These are phyloP conservation scores for Malassezia nana DNA, from an alignment of 1,284 basidiomycete species.

Conservation along the genomic window DNA sequence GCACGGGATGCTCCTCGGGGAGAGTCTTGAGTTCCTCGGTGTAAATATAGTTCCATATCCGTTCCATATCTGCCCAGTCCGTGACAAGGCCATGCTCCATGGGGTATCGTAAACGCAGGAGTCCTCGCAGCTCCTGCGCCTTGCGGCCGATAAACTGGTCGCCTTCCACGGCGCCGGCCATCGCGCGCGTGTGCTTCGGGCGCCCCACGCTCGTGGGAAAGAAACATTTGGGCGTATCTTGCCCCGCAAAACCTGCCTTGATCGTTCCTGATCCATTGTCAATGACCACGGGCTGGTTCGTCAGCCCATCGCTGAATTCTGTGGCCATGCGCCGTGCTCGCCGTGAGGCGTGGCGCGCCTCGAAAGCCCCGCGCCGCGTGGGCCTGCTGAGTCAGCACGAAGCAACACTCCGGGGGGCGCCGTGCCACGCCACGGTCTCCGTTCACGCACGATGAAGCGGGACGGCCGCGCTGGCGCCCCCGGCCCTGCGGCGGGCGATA, in stretches of 20 bases:
- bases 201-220: constrained; percentile 44
- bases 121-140: constrained; percentile 44
- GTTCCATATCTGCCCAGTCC: constrained; percentile 48
- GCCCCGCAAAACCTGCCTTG: constrained; percentile 47
- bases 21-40: constrained; percentile 43
- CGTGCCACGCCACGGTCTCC: not conserved
- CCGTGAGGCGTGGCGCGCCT: not conserved
- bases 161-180: constrained; percentile 48
- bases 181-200: constrained; percentile 43
- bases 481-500: not conserved
- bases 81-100: constrained; percentile 48
- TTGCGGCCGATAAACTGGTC: constrained; percentile 45
- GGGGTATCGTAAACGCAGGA: constrained; percentile 45
- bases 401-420: constrained; percentile 1
- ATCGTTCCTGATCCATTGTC: constrained; percentile 48
- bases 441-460: not conserved
- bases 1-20: constrained; percentile 74
- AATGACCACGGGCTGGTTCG: constrained; percentile 48
- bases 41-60: constrained; percentile 46
- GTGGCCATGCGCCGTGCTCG: constrained; percentile 18
- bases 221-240: constrained; percentile 45
- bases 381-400: not conserved
- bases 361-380: too few species aligned
- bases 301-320: constrained; percentile 47
- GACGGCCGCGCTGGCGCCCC: not conserved